phyloP scores from a whole-genome alignment of 2,329 filamentous ascomycete genomes.

The Exophiala sp. region DNA sequence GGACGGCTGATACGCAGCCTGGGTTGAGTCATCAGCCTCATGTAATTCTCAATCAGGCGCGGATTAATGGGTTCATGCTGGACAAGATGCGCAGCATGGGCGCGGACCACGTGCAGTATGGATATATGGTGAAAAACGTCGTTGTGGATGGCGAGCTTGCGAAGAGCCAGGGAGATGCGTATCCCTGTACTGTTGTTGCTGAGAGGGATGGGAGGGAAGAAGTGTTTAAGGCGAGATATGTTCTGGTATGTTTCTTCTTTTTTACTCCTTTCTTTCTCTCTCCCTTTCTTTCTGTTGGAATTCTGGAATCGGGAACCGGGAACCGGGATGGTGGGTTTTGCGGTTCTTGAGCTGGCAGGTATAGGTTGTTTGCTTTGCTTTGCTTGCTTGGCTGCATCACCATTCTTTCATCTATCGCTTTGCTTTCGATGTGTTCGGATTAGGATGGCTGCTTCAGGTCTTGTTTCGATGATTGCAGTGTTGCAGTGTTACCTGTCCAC shows the following conservation, averaged over 20 bases:
- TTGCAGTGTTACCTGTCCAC: no score
- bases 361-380: no score
- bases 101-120: constrained; percentile 50
- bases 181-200: constrained; percentile 44
- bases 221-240: constrained; percentile 24
- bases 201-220: constrained; percentile 39
- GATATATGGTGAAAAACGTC: constrained; percentile 47
- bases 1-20: constrained; percentile 50
- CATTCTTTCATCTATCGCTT: no score
- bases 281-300: no score
- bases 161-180: constrained; percentile 35
- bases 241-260: constrained; percentile 47
- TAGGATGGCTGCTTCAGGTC: no score
- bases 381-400: no score
- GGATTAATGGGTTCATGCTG: constrained; percentile 52
- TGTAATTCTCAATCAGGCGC: constrained; percentile 53
- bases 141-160: constrained; percentile 41
- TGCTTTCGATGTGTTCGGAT: no score
- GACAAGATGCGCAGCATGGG: constrained; percentile 43
- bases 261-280: no score
- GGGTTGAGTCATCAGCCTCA: constrained; percentile 51
- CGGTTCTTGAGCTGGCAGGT: no score
- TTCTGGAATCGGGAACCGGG: no score
- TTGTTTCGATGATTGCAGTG: no score
- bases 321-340: no score